Base-by-base conservation (phyloP, 1,139 yeast species). In the Geotrichum siamense region DNA sequence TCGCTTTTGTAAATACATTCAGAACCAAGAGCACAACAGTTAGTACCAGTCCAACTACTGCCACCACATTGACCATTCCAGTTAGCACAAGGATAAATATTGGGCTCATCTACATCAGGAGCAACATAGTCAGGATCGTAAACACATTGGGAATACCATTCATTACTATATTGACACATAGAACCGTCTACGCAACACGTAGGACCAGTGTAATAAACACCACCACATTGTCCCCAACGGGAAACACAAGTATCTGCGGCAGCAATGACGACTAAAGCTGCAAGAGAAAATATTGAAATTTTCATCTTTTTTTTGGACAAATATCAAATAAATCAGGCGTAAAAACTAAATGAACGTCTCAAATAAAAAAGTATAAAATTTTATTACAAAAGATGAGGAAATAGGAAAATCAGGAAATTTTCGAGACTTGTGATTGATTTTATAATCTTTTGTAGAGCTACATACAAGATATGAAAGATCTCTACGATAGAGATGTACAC, bases 21-120 rank as follows among this genome's bases (percentile, higher is more conserved):
- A 17, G 48, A 35, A 13, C 48, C 48, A n/a, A 32, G 6, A n/a
- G 43, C 30, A 27, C 48, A 45, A 39, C 48, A 44, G 26, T 44
- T 44, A 6, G 45, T 17, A 3, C 48, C 48, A 3, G 27, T 16
- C 47, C 46, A 45, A 13, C 45, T 40, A n/a, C 20, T 44, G 9
- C 48, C 48, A 12, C 48, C 48, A 16, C 48, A 45, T 19, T 45
- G 48, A 13, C 48, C 48, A 26, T 38, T 44, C 45, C 46, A 38
- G 27, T 40, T 41, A 17, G 41, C 44, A 20, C 48, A 45, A 16
- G 39, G 39, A 12, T 36, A 36, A n/a, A 5, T 36, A 25, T 17
- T 26, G 21, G 27, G 27, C 17, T 21, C 27, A n/a, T 16, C 20
- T 5, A 10, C 21, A 31, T 19, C 10, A 15, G 35, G 21, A 6